Evolutionary conservation across 306 rosid species (phyloP), one percentile per base, ranked within the genome.

Genomic region (Sesbania bispinosa): DNA sequence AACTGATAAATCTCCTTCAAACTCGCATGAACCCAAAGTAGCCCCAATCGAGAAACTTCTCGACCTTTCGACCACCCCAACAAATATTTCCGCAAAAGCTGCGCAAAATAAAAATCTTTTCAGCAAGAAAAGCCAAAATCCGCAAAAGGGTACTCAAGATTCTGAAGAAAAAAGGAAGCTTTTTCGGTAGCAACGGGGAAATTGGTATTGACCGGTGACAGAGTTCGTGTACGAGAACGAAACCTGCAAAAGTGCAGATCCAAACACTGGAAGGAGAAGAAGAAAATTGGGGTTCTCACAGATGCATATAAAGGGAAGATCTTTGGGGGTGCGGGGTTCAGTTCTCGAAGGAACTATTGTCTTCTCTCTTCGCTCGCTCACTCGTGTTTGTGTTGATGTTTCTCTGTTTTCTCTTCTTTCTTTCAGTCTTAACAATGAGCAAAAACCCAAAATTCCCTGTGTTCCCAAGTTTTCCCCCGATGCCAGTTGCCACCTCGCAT

Each of bases 171-270:
- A 60, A 62, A 35, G 6, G 10, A 13, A 73, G 20, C 64, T 73
- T 72, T 65, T 20, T 0, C n/a, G n/a, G n/a, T n/a, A 54, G 10
- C 10, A 9, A n/a, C 18, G 10, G 23, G 7, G 39, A 46, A 73
- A 65, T 73, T 59, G 69, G 64, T 26, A 57, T 57, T 73, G 65
- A 79, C 69, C 64, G 57, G 6, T 7, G 53, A 62, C 5, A 43
- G 60, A 62, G 73, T 21, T 71, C 9, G 69, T 29, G 78, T 9
- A 15, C 15, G 58, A 39, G 30, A 78, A 78, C 7, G 78, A 67
- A 79, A 57, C 60, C 24, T 33, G 47, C 1, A 8, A 79, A 73
- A 73, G 58, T 18, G 71, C 71, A 79, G 83, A 79, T 79, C 79
- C 79, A 73, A 59, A 58, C 55, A 73, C 7, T 7, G 48, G 10